phyloP scores from a whole-genome alignment of 2,329 filamentous ascomycete genomes.

The Aspergillus sp. region DNA sequence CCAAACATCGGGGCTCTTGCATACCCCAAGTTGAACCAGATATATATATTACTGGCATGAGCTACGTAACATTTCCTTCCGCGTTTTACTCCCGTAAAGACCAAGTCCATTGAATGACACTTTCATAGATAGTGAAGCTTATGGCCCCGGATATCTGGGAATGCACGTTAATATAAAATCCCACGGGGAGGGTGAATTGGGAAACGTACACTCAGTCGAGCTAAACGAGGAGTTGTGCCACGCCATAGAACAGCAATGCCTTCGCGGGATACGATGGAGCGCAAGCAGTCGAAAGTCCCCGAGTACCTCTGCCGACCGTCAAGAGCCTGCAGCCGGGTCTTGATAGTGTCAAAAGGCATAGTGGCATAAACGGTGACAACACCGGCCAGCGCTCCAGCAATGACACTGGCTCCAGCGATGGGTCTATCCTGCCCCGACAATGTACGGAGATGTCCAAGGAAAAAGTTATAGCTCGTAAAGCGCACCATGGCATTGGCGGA shows the following conservation, averaged over 20 bases:
- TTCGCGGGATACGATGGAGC: conserved; percentile 41
- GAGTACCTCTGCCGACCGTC: conserved; percentile 51
- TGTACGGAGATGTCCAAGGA: conserved; percentile 48
- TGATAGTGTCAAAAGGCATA: conserved; percentile 46
- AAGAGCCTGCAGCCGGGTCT: conserved; percentile 49
- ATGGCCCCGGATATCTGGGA: conserved; percentile 16
- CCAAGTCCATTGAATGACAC: conserved; percentile 12
- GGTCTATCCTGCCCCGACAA: not conserved
- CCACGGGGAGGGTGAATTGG: too few relatives aligned
- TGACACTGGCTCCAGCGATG: conserved; percentile 43
- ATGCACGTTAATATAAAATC: not conserved
- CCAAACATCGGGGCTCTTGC: too few relatives aligned
- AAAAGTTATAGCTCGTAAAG: conserved; percentile 61
- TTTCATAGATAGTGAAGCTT: conserved; percentile 18
- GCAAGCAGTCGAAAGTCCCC: conserved; percentile 28
- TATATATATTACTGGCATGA: too few relatives aligned
- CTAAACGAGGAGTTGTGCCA: conserved; percentile 51
- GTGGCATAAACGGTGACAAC: conserved; percentile 46
- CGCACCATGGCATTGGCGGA: conserved; percentile 44
- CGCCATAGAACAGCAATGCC: conserved; percentile 63
- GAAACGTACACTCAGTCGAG: conserved; percentile 16
- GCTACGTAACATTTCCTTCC: too few relatives aligned
- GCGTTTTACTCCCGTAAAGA: not conserved
- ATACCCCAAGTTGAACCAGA: too few relatives aligned
- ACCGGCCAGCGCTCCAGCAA: conserved; percentile 59